Conservation (phyloP, 495 filamentous ascomycete species). For the Oidiodendron maius region DNA sequence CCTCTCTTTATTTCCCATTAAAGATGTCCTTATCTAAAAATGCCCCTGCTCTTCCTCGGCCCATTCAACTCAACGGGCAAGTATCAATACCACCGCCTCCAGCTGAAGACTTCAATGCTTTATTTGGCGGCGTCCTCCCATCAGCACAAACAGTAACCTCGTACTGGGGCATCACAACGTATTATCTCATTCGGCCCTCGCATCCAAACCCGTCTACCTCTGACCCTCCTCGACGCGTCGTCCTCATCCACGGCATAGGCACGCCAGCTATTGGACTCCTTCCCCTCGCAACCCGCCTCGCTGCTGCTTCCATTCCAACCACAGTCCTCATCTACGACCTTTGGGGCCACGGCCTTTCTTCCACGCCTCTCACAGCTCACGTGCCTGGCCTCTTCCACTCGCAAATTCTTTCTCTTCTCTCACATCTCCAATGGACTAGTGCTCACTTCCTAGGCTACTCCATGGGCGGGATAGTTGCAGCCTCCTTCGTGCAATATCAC, state of each 20-base stretch:
- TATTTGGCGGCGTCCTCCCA: slow-evolving; percentile 33
- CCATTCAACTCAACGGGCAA: slow-evolving; percentile 1
- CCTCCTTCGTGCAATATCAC: slow-evolving; percentile 16
- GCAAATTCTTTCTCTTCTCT: slow-evolving; percentile 19
- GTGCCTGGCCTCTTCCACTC: slow-evolving; percentile 18
- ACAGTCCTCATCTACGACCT: slow-evolving; percentile 22
- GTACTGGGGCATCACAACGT: slow-evolving; percentile 26
- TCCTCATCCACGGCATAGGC: slow-evolving; percentile 24
- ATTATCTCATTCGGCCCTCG: slow-evolving; percentile 27
- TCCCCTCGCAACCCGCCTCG: slow-evolving; percentile 18
- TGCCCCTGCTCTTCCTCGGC: slow-evolving; percentile 2
- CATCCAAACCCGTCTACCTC: background rate
- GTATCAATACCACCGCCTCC: slow-evolving; percentile 30
- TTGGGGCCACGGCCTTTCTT: slow-evolving; percentile 28
- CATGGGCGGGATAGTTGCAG: slow-evolving; percentile 19
- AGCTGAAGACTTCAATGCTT: slow-evolving; percentile 27
- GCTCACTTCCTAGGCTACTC: slow-evolving; percentile 26
- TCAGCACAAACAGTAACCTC: slow-evolving; percentile 30
- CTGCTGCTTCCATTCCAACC: slow-evolving; percentile 1
- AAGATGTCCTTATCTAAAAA: slow-evolving; percentile 1
- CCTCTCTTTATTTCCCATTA: slow-evolving; percentile 1
- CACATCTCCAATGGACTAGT: slow-evolving; percentile 16
- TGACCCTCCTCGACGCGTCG: slow-evolving; percentile 8
- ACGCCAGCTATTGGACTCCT: slow-evolving; percentile 25
- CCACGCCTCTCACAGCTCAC: slow-evolving; percentile 22